Base-by-base conservation (phyloP, 805 yeast genomes). In the Candida incommunis region DNA sequence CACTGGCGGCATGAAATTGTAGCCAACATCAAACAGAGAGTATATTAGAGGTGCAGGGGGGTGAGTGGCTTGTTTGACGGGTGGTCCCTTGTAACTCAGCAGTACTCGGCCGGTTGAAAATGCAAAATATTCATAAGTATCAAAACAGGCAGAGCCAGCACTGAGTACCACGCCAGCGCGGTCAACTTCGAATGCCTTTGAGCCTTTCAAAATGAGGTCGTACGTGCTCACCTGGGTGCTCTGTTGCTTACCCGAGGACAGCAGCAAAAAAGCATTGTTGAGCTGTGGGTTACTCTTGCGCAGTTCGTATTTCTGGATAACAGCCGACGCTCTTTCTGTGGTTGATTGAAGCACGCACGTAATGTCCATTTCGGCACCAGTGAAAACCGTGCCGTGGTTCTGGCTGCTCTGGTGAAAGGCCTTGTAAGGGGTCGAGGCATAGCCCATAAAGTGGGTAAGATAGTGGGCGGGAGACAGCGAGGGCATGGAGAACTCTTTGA, bases 11-110 rank as follows among this genome's bases (percentile, higher is more conserved):
- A 43, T 41, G 34, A 41, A 37, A 53, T 47, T 3, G 48, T 42
- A 41, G 27, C 50, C 46, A 43, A 46, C 42, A 50, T 53, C 45
- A 37, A 46, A 4, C 42, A 53, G 22, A 46, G 52, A 34, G 24
- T 31, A 31, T 9, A 31, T 31, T 31, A 31, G 37, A 5, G 37
- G 37, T 9, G 37, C 11, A 5, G 37, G 37, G 4, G 37, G 37
- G 7, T 5, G 5, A 4, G 20, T 9, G 13, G 37, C n/a, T 31
- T 31, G 37, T 16, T 31, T 31, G 37, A 31, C 37, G 37, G 37
- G 37, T 9, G 37, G 37, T 5, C 37, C 37, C n/a, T 31, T 31
- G 37, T 31, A 31, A 9, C 18, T 9, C 9, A 31, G 37, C 11
- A 31, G 20, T 5, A 31, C 37, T 5, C 37, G 37, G 13, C 37